Evolutionary conservation across 331 rosid species (phyloP).

Genomic region (Prunus yedoensis): DNA sequence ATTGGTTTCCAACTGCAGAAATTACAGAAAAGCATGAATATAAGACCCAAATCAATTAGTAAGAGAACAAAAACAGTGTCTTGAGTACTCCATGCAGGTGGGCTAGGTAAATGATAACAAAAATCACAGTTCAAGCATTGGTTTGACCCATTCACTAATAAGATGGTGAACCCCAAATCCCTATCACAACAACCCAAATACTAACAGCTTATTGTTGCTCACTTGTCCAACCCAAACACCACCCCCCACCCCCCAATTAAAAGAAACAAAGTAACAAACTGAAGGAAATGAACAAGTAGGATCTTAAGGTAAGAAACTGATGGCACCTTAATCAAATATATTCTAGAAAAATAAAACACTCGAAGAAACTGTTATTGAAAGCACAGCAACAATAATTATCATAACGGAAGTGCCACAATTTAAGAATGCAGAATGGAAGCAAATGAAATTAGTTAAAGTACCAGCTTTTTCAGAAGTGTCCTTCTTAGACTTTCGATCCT

Average conservation of each 20-base stretch:
- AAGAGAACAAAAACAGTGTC: not conserved
- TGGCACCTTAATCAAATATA: not conserved
- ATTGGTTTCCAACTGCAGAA: constrained; percentile 39
- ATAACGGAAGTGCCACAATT: not conserved
- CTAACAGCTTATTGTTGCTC: not conserved
- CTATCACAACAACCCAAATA: not conserved
- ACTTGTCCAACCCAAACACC: not conserved
- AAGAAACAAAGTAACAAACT: not conserved
- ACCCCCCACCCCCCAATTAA: not conserved
- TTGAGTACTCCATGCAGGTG: not conserved
- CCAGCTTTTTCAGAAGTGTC: constrained; percentile 48
- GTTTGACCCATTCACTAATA: not conserved
- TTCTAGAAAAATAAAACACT: not conserved
- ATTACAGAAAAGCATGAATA: not conserved
- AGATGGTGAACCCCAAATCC: not conserved
- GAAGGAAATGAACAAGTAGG: not conserved
- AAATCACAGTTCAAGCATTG: not conserved
- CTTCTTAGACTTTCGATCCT: constrained; percentile 43
- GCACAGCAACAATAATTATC: not conserved
- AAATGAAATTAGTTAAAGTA: constrained; percentile 22
- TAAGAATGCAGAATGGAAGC: not conserved
- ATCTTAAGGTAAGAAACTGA: not conserved
- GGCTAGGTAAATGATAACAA: not conserved
- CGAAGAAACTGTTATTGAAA: not conserved
- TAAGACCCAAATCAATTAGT: not conserved